phyloP scores from a whole-genome alignment of 495 filamentous ascomycete species.

The Trichoderma orchidacearum region DNA sequence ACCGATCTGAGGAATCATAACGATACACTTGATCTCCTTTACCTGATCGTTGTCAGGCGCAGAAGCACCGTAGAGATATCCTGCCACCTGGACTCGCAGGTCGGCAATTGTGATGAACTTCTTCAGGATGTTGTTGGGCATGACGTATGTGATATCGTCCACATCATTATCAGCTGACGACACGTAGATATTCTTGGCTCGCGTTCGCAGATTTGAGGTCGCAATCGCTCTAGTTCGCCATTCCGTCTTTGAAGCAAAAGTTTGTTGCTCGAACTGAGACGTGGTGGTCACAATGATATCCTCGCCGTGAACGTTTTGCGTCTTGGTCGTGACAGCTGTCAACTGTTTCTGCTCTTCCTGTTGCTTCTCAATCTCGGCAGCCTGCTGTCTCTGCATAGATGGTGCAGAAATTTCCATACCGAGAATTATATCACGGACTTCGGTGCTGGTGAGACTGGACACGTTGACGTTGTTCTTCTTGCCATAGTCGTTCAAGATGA shows the following conservation, averaged over 20 bases:
- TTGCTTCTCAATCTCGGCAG: slow-evolving; percentile 98
- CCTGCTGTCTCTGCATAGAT: slow-evolving; percentile 96
- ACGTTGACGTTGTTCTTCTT: slow-evolving; percentile 99
- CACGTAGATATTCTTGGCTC: slow-evolving; percentile 97
- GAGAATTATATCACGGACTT: slow-evolving; percentile 96
- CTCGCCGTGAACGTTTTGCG: slow-evolving; percentile 93
- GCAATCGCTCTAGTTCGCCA: slow-evolving; percentile 97
- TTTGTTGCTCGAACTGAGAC: slow-evolving; percentile 91
- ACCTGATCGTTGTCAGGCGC: slow-evolving; percentile 90
- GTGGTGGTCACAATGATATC: slow-evolving; percentile 98
- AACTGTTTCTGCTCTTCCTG: slow-evolving; percentile 93
- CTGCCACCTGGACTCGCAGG: slow-evolving; percentile 89
- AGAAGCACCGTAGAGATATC: slow-evolving; percentile 88
- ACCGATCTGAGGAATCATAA: slow-evolving; percentile 95
- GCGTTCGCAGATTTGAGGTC: slow-evolving; percentile 86
- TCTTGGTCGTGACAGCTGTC: slow-evolving; percentile 96
- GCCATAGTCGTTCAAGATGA: slow-evolving; percentile 96
- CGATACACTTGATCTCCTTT: slow-evolving; percentile 92
- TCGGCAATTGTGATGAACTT: slow-evolving; percentile 97
- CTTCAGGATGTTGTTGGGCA: slow-evolving; percentile 98
- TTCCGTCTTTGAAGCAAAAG: slow-evolving; percentile 96
- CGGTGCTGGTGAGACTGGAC: slow-evolving; percentile 85
- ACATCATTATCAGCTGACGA: slow-evolving; percentile 80
- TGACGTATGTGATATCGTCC: slow-evolving; percentile 81
- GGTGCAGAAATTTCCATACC: slow-evolving; percentile 99